These are phyloP conservation scores for Piper longum DNA, from an alignment of 164 flowering plant genomes.

Conservation along the genomic window DNA sequence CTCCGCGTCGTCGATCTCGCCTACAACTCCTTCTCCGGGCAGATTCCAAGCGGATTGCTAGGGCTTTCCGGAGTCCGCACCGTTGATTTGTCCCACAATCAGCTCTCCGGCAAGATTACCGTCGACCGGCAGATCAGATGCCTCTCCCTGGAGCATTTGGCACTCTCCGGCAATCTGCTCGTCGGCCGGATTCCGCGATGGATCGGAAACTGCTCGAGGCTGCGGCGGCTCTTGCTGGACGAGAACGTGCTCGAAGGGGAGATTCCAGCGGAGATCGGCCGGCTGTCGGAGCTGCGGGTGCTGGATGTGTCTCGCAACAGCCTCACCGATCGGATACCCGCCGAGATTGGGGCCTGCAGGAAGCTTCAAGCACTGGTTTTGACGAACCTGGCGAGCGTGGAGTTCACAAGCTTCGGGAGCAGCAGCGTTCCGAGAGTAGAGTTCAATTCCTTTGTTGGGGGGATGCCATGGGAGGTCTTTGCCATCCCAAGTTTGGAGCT, in stretches of 20 bases:
- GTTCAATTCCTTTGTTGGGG: slow-evolving; percentile 53
- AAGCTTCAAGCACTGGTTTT: slow-evolving; percentile 37
- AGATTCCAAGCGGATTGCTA: slow-evolving; percentile 30
- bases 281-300: slow-evolving; percentile 34
- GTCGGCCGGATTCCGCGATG: slow-evolving; percentile 32
- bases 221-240: slow-evolving; percentile 38
- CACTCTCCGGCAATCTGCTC: slow-evolving; percentile 40
- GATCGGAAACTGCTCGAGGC: slow-evolving; percentile 42
- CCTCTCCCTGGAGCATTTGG: slow-evolving; percentile 24
- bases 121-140: slow-evolving; percentile 21
- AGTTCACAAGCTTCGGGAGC: slow-evolving; percentile 1
- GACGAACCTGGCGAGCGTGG: slow-evolving; percentile 34
- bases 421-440: slow-evolving; percentile 24
- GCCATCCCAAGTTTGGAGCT: slow-evolving; percentile 35
- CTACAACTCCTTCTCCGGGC: slow-evolving; percentile 34
- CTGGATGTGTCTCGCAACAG: slow-evolving; percentile 66
- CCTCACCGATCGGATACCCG: slow-evolving; percentile 45
- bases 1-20: slow-evolving; percentile 45
- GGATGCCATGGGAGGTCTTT: slow-evolving; percentile 32
- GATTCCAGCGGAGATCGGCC: slow-evolving; percentile 49
- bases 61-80: slow-evolving; percentile 21
- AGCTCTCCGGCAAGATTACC: slow-evolving; percentile 27
- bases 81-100: slow-evolving; percentile 48
- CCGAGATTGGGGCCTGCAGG: slow-evolving; percentile 34
- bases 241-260: slow-evolving; percentile 44